These are phyloP conservation scores for Botrytis hyacinthi DNA, from an alignment of 2,329 filamentous ascomycete species.

Conservation along the genomic window DNA sequence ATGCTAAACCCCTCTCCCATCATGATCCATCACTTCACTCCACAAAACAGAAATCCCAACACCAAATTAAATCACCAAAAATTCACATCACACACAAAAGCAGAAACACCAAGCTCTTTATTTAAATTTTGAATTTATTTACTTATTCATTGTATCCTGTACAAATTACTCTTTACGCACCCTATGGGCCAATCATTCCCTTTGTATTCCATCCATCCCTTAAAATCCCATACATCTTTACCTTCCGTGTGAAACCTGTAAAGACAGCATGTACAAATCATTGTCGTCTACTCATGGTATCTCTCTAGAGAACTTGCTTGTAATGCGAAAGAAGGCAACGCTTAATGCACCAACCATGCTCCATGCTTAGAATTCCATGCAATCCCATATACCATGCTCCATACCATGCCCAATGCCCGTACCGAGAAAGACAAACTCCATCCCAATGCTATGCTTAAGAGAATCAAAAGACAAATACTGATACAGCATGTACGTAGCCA, in stretches of 20 bases:
- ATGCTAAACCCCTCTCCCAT: background rate
- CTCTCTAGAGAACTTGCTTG: background rate
- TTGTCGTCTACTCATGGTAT: background rate
- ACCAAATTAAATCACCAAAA: background rate
- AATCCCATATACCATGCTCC: background rate
- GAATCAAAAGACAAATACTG: background rate
- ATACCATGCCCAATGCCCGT: background rate
- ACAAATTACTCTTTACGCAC: background rate
- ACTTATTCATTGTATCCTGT: background rate
- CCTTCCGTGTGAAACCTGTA: background rate
- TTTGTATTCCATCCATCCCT: background rate
- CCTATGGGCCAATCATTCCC: background rate
- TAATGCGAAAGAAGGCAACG: background rate
- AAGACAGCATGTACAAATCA: constrained; percentile 1
- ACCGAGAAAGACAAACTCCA: background rate
- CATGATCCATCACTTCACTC: background rate
- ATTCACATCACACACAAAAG: background rate
- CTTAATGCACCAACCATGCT: background rate
- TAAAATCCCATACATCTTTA: background rate
- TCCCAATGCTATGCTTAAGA: background rate
- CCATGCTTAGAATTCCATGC: background rate
- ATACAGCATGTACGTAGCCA: background rate
- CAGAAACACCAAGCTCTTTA: background rate
- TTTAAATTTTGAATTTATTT: background rate
- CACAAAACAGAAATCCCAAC: background rate